These are phyloP conservation scores for Panicum hallii DNA, from an alignment of 202 grass and related monocot species.

Conservation along the genomic window DNA sequence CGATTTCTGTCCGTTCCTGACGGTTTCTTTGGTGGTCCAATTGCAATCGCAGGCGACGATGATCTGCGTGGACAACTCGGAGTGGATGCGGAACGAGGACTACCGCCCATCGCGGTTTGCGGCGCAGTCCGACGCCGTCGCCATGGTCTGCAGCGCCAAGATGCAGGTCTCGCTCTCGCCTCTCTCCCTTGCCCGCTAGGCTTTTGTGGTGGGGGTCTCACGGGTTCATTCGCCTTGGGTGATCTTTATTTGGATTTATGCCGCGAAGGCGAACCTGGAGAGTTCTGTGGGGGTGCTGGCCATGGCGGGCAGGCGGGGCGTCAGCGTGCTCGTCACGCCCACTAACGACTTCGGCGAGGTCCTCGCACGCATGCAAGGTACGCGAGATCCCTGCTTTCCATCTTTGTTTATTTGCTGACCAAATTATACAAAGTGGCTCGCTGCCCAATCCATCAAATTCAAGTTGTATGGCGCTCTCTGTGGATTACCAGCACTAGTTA, in stretches of 20 bases:
- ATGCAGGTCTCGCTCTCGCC: conserved; percentile 35
- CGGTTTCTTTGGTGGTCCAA: background rate
- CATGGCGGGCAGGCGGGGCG: conserved; percentile 55
- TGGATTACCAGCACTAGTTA: too few relatives aligned
- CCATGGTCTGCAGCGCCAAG: conserved; percentile 54
- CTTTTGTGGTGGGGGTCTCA: too few relatives aligned
- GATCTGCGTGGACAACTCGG: conserved; percentile 70
- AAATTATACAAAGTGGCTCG: too few relatives aligned
- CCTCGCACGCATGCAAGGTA: conserved; percentile 59
- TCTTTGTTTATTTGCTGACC: too few relatives aligned
- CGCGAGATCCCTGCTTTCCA: too few relatives aligned
- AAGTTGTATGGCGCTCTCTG: too few relatives aligned
- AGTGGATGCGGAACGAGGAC: conserved; percentile 81
- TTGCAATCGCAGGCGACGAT: conserved; percentile 55
- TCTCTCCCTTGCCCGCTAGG: background rate
- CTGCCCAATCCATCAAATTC: too few relatives aligned
- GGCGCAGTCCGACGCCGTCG: conserved; percentile 52
- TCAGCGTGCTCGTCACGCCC: conserved; percentile 55
- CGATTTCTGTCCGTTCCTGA: background rate
- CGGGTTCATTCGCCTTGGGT: background rate
- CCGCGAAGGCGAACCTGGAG: conserved; percentile 52
- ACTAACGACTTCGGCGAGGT: conserved; percentile 62
- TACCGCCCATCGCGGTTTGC: conserved; percentile 48
- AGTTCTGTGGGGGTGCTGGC: conserved; percentile 68
- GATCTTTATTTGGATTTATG: background rate